Base-by-base conservation (phyloP, 2,329 filamentous ascomycete species). In the Ciborinia camelliae region DNA sequence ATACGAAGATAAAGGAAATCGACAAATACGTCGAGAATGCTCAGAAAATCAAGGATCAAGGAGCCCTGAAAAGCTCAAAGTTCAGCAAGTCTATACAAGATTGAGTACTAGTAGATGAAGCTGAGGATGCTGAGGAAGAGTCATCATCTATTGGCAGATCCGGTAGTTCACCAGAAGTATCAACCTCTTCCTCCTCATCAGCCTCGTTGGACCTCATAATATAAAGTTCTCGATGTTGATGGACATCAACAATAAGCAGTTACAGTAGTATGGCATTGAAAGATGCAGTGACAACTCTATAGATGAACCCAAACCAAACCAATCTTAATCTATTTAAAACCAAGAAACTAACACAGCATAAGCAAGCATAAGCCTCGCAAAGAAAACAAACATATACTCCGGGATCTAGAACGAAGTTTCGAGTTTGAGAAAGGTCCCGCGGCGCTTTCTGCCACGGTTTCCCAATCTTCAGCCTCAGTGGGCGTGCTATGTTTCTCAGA, bases 61-160 rank as follows among this genome's bases (percentile, higher is more conserved):
- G n/a, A n/a, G n/a, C n/a, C 35, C 2, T 15, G 37, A 41, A 15
- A 15, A 2, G 2, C 12, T 41, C 5, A 15, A 15, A 15, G 15
- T 41, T 14, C 37, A 41, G 10, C 10, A 41, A 41, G 14, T 41
- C 14, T 10, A 41, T 41, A 5, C 37, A 41, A 41, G 12, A 4
- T 41, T 41, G 12, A n/a, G 94, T 98, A 32, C 93, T 92, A 4
- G 92, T 92, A 1, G 93, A 97, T 4, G 93, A 96, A 18, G 90
- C 85, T 8, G 87, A 89, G 0, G 88, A 90, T 14, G 87, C 85
- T 10, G 86, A 89, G 0, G 87, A 90, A 18, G 87, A 90, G 75
- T 90, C 88, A 68, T 88, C 86, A 71, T 91, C 73, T 52, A 65
- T 64, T 64, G 64, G 70, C 50, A 77, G 74, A 60, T 79, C 77